These are phyloP conservation scores for Wickerhamia fluorescens DNA, from an alignment of 805 yeast genomes.

Conservation along the genomic window DNA sequence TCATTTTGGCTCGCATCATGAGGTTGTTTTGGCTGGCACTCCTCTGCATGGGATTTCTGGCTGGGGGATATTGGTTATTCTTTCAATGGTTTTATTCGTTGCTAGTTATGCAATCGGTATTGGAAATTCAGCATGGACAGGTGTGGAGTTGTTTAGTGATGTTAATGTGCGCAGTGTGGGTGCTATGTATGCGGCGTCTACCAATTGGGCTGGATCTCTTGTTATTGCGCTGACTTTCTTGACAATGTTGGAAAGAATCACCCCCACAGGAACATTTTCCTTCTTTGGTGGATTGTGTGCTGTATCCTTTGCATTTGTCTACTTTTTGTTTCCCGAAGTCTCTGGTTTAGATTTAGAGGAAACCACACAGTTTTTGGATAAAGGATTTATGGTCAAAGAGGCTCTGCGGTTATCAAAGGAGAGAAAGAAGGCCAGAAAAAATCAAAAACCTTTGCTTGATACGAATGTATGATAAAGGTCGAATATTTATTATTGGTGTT, in stretches of 20 bases:
- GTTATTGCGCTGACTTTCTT: conserved; percentile 87
- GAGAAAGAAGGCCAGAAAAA: conserved; percentile 17
- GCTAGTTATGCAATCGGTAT: conserved; percentile 91
- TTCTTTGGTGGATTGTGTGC: conserved; percentile 80
- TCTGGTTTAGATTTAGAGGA: conserved; percentile 88
- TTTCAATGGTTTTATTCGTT: conserved; percentile 80
- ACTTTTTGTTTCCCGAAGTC: conserved; percentile 86
- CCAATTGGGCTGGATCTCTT: conserved; percentile 93
- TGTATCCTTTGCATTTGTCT: conserved; percentile 65
- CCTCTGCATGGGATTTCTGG: conserved; percentile 53
- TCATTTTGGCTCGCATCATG: conserved; percentile 44
- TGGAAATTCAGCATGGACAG: conserved; percentile 99
- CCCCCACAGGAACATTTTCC: conserved; percentile 93
- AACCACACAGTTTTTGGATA: conserved; percentile 70
- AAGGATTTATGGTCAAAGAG: conserved; percentile 76
- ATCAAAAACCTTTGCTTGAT: no score
- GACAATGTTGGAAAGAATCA: conserved; percentile 87
- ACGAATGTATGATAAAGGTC: no score
- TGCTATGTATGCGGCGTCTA: conserved; percentile 82
- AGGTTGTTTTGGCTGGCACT: conserved; percentile 13
- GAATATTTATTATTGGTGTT: no score
- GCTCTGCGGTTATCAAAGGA: conserved; percentile 32
- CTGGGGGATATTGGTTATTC: conserved; percentile 85
- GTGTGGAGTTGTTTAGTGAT: conserved; percentile 91
- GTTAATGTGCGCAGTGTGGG: conserved; percentile 85